phyloP scores from a whole-genome alignment of 805 yeast genomes.

The Candida boleticola region DNA sequence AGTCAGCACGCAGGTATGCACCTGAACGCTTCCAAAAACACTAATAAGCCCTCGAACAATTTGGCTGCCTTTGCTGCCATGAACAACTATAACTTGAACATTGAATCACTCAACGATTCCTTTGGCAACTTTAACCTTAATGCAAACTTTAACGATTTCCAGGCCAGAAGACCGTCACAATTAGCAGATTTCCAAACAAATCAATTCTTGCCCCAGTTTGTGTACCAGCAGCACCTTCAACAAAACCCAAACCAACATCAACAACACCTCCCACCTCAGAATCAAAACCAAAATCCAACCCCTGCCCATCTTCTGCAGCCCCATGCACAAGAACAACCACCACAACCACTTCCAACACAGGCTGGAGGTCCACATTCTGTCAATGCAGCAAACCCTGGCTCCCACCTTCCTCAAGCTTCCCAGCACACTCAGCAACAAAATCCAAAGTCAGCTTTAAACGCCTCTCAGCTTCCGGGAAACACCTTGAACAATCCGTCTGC shows the following conservation, averaged over 20 bases:
- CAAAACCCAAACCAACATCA: slow-evolving; percentile 7
- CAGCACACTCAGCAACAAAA: slow-evolving; percentile 2
- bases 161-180: slow-evolving; percentile 43
- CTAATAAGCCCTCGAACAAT: slow-evolving; percentile 10
- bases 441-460: too few relatives aligned
- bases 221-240: slow-evolving; percentile 2
- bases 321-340: slow-evolving; percentile 12
- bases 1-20: slow-evolving; percentile 4
- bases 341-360: slow-evolving; percentile 11
- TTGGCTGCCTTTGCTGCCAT: slow-evolving; percentile 29
- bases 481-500: too few relatives aligned
- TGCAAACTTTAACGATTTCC: slow-evolving; percentile 36
- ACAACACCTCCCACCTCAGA: slow-evolving; percentile 10
- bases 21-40: slow-evolving; percentile 1
- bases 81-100: slow-evolving; percentile 23
- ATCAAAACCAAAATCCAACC: slow-evolving; percentile 6
- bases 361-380: neutral
- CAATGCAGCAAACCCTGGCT: neutral
- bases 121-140: slow-evolving; percentile 30
- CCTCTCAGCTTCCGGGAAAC: too few relatives aligned
- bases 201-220: slow-evolving; percentile 8
- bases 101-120: slow-evolving; percentile 28
- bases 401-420: neutral
- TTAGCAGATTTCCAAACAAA: slow-evolving; percentile 28
- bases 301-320: slow-evolving; percentile 10